Percentiles rank a stretch among this genome's conserved stretches.
These are phyloP conservation scores for Pinus albicaulis DNA, from an alignment of 75 land plant species.

Conservation along the genomic window DNA sequence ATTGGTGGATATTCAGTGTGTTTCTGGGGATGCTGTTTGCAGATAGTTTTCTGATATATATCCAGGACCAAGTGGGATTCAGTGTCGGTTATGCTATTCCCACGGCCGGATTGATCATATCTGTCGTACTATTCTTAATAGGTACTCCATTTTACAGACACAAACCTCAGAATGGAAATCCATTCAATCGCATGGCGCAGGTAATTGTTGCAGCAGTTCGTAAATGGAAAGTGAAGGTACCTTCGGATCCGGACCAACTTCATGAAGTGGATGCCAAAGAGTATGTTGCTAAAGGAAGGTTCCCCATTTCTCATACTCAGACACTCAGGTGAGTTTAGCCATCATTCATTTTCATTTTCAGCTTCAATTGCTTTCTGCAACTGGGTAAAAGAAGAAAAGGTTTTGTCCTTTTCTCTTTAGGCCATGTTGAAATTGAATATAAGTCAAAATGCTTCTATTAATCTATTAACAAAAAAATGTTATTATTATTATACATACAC, in stretches of 20 bases:
- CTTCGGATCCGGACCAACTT: neutral
- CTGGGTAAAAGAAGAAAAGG: too few relatives aligned
- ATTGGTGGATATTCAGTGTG: constrained; percentile 65
- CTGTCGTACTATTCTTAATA: constrained; percentile 21
- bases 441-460: too few relatives aligned
- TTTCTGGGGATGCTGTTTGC: constrained; percentile 31
- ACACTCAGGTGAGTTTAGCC: too few relatives aligned
- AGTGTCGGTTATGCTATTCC: constrained; percentile 37
- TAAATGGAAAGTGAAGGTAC: neutral
- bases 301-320: neutral
- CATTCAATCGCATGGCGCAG: constrained; percentile 19
- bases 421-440: too few relatives aligned
- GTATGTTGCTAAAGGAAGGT: neutral
- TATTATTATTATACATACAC: too few relatives aligned
- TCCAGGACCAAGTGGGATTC: constrained; percentile 41
- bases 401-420: too few relatives aligned
- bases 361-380: too few relatives aligned
- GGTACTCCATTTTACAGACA: constrained; percentile 27
- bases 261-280: neutral
- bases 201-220: constrained; percentile 23
- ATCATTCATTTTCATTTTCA: too few relatives aligned
- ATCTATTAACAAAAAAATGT: too few relatives aligned
- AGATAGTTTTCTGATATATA: constrained; percentile 16
- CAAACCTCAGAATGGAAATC: constrained; percentile 16
- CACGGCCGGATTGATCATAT: constrained; percentile 25